Percentiles rank a stretch among this genome's conserved stretches.
Evolutionary conservation across 495 filamentous ascomycete species (phyloP).

Genomic region (Trichocladium antarcticum): DNA sequence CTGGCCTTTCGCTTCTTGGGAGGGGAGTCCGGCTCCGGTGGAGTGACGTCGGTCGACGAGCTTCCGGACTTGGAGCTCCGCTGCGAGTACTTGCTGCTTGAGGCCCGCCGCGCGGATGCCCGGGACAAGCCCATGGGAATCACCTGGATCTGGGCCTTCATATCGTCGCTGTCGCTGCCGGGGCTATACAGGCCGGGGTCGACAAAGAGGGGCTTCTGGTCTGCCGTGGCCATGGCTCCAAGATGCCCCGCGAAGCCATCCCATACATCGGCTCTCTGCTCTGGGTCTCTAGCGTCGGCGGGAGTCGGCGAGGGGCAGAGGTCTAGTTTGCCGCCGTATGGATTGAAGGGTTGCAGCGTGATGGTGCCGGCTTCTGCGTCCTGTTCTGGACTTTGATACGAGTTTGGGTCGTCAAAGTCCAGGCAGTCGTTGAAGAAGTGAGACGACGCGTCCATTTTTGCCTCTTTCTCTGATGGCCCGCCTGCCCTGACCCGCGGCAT

Average conservation of each 20-base stretch:
- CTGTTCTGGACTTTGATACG: constrained; percentile 17
- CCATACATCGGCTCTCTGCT: constrained; percentile 8
- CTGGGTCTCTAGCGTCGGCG: neutral
- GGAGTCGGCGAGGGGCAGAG: constrained; percentile 2
- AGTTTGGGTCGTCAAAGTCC: constrained; percentile 16
- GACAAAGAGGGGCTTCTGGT: constrained; percentile 17
- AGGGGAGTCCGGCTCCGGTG: constrained; percentile 23
- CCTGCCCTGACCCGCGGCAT: neutral
- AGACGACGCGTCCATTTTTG: constrained; percentile 19
- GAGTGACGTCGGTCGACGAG: constrained; percentile 18
- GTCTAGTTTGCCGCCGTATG: constrained; percentile 9
- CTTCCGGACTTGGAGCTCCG: constrained; percentile 16
- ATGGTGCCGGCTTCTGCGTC: constrained; percentile 5
- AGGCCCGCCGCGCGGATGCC: constrained; percentile 16
- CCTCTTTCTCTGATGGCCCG: neutral
- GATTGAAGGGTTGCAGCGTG: constrained; percentile 10
- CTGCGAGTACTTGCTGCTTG: constrained; percentile 19
- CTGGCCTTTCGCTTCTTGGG: constrained; percentile 15
- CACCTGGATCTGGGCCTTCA: constrained; percentile 14
- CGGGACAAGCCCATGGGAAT: constrained; percentile 11
- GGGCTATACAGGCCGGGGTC: constrained; percentile 18
- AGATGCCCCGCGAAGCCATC: constrained; percentile 13
- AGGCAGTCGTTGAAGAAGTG: constrained; percentile 25
- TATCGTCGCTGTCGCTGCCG: constrained; percentile 14
- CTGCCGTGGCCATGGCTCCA: constrained; percentile 8